Conservation (phyloP, 179 eudicot genomes). For the Silene noctiflora region DNA sequence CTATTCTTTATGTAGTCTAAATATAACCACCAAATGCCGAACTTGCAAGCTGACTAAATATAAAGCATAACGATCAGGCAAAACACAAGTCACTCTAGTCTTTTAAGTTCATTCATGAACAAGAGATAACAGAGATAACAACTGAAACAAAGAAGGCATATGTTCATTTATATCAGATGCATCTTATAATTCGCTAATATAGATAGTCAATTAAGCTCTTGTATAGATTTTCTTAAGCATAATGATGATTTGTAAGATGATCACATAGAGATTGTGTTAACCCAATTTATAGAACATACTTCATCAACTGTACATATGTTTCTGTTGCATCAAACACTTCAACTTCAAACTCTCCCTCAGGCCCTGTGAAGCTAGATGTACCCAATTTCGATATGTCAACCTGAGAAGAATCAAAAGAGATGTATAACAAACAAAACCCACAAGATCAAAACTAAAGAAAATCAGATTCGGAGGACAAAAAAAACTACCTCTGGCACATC, state of each 20-base stretch:
- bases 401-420: slow-evolving; percentile 38
- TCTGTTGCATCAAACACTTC: slow-evolving; percentile 93
- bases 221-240: background rate
- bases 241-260: background rate
- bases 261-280: background rate
- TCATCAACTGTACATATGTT: slow-evolving; percentile 87
- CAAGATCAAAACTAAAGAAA: background rate
- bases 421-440: background rate
- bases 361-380: slow-evolving; percentile 64
- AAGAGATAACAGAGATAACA: background rate
- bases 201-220: background rate
- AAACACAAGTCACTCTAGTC: background rate
- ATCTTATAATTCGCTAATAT: background rate
- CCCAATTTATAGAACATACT: slow-evolving; percentile 42
- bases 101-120: background rate
- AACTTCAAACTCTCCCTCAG: slow-evolving; percentile 86
- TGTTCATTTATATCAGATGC: background rate
- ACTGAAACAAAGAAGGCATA: slow-evolving; percentile 1
- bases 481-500: slow-evolving; percentile 71
- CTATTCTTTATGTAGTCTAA: background rate
- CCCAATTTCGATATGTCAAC: slow-evolving; percentile 81
- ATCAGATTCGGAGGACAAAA: background rate
- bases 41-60: background rate
- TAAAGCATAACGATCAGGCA: background rate
- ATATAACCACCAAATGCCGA: background rate